Base-by-base conservation (phyloP, 1,284 basidiomycete genomes). In the Cryptococcus sp. region DNA sequence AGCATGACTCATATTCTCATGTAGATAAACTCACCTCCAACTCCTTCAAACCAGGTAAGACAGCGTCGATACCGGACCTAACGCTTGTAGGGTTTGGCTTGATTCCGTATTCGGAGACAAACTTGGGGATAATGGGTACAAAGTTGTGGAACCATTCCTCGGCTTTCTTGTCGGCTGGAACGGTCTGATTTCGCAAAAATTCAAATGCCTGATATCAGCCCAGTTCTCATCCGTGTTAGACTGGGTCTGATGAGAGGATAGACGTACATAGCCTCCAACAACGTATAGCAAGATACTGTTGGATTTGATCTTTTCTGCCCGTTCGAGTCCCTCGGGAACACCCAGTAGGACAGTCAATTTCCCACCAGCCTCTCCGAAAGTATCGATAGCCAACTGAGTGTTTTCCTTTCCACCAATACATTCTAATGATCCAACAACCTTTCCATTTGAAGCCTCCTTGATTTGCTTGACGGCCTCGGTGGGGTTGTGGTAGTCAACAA, bases 251-350 rank as follows among this genome's bases (percentile, higher is more conserved):
- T 7, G 21, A 18, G 37, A 14, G 14, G 37, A 43, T 31, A 25
- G 16, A 56, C 61, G 54, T 19, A 61, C 61, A 9, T 47, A 53
- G 11, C 69, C 69, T 44, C 63, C 63, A 11, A 64, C 46, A 2
- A 66, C 65, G 59, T 70, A 71, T 49, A 69, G 63, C 34, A 70
- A 52, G 7, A 65, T 69, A n/a, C 41, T 42, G 22, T 55, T 59
- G 28, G 63, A 48, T 46, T 65, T 57, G 47, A 71, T 56, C 19
- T 64, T 57, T 51, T 14, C 56, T 48, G 45, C 60, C 47, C 42
- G 18, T 19, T 42, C 55, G 48, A 19, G 52, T 54, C 25, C 56
- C 53, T 16, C 56, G 54, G 28, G 53, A 37, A 43, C 21, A 24
- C 41, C 21, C 7, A 71, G 54, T 48, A 70, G 53, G 32, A 60